Conservation (phyloP, 1,284 basidiomycete species). For the Quambalaria eucalypti region DNA sequence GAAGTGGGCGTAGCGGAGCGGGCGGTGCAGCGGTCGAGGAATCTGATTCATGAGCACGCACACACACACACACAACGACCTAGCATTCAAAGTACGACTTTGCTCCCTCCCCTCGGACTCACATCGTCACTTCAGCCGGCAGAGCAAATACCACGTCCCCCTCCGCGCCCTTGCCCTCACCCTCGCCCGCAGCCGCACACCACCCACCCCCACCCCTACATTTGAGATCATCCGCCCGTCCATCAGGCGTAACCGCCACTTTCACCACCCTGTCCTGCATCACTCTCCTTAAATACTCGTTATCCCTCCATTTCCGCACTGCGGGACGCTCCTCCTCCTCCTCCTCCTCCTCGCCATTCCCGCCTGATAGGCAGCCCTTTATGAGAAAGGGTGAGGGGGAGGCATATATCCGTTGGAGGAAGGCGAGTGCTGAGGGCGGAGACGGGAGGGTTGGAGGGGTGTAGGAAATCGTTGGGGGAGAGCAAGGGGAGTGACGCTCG, state of each 20-base stretch:
- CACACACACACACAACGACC: not conserved
- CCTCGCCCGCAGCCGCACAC: no score
- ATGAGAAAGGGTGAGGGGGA: constrained; percentile 18
- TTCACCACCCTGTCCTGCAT: constrained; percentile 21
- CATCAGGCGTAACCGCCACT: constrained; percentile 35
- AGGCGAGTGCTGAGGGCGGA: constrained; percentile 4
- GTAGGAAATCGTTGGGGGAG: not conserved
- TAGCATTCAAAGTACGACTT: not conserved
- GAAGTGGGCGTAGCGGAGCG: not conserved
- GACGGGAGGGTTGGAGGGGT: not conserved
- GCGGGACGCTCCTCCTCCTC: no score
- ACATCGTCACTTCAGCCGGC: constrained; percentile 21
- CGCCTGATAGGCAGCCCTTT: constrained; percentile 11
- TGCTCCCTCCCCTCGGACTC: not conserved
- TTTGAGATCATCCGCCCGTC: constrained; percentile 34
- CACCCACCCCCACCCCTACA: no score
- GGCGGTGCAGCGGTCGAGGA: not conserved
- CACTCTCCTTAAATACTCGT: constrained; percentile 13
- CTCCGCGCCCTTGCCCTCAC: constrained; percentile 4
- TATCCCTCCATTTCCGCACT: constrained; percentile 20
- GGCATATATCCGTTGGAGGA: not conserved
- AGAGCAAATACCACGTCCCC: constrained; percentile 27
- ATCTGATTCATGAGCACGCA: not conserved
- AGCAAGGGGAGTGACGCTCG: not conserved
- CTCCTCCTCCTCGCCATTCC: no score